Percentiles rank a stretch among this genome's conserved stretches.
phyloP scores from a whole-genome alignment of 495 filamentous ascomycete genomes.

The Lasiosphaeria hispida region DNA sequence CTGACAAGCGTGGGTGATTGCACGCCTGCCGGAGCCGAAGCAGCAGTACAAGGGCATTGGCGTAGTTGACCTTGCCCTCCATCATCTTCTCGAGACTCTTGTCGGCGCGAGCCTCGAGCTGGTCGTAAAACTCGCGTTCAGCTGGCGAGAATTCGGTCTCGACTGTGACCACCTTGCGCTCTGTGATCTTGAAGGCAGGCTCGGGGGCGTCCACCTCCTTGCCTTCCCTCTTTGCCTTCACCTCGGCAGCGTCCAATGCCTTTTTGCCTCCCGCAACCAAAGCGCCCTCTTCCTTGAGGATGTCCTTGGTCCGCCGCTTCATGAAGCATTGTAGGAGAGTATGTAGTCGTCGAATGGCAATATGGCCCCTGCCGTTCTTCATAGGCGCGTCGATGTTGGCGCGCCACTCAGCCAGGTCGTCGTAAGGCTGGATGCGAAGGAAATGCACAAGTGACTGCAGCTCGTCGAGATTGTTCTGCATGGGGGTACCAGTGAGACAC shows the following conservation, averaged over 20 bases:
- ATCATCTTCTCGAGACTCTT: slow-evolving; percentile 86
- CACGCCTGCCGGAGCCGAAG: slow-evolving; percentile 88
- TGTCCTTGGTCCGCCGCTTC: slow-evolving; percentile 94
- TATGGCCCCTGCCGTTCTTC: slow-evolving; percentile 77
- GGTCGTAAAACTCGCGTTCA: slow-evolving; percentile 81
- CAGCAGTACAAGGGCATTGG: slow-evolving; percentile 77
- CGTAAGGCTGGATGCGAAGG: slow-evolving; percentile 85
- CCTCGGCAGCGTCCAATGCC: slow-evolving; percentile 40
- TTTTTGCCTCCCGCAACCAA: slow-evolving; percentile 66
- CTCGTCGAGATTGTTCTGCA: slow-evolving; percentile 99
- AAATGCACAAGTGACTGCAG: slow-evolving; percentile 91
- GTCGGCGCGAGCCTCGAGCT: slow-evolving; percentile 79
- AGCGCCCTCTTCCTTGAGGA: slow-evolving; percentile 78
- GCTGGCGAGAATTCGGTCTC: slow-evolving; percentile 73
- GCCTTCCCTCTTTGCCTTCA: slow-evolving; percentile 48
- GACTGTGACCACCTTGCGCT: slow-evolving; percentile 80
- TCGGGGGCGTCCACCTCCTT: slow-evolving; percentile 42
- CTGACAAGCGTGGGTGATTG: slow-evolving; percentile 87
- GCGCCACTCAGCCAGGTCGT: slow-evolving; percentile 79
- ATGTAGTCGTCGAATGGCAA: slow-evolving; percentile 87
- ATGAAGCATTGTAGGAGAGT: slow-evolving; percentile 85
- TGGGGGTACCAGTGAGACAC: slow-evolving; percentile 93
- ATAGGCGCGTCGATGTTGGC: slow-evolving; percentile 83
- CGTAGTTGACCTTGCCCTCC: slow-evolving; percentile 53
- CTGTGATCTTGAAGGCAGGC: slow-evolving; percentile 77